Percentiles rank a stretch among this genome's conserved stretches.
Conservation (phyloP, 78 protist species). For the Pigoraptor vietnamica region DNA sequence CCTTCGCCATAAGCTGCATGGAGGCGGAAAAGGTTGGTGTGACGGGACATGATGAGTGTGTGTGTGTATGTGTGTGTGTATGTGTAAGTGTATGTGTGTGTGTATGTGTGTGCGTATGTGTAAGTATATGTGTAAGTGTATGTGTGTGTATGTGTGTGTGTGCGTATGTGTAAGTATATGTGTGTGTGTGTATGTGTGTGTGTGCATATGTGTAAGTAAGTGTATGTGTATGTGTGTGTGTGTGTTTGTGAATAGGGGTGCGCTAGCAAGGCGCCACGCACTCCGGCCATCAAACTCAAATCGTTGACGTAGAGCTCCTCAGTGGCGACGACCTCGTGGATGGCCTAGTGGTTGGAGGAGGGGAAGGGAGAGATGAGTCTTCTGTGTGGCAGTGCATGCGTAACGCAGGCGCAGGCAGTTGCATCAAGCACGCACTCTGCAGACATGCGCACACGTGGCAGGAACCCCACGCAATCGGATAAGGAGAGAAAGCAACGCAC, state of each 20-base stretch:
- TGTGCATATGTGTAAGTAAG: background rate
- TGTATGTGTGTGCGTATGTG: background rate
- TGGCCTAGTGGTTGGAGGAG: too few species aligned
- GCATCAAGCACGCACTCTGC: background rate
- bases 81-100: background rate
- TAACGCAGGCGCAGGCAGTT: too few species aligned
- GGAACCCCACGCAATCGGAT: background rate
- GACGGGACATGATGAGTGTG: background rate
- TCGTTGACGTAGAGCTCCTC: background rate
- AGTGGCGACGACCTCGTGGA: background rate
- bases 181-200: background rate
- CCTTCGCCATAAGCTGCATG: background rate
- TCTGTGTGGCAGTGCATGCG: too few species aligned
- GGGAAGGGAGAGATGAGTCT: too few species aligned
- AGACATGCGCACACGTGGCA: background rate
- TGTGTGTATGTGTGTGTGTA: background rate
- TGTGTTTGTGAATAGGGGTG: background rate
- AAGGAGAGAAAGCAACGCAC: background rate
- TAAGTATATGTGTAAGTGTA: background rate
- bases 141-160: background rate
- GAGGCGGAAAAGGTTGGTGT: too few species aligned
- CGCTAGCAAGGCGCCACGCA: background rate
- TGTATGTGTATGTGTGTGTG: background rate
- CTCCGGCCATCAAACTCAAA: background rate
- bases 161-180: too few species aligned